Evolutionary conservation across 768 basidiomycete genomes (phyloP), one percentile per base, ranked within the genome.

Genomic region (Omphalotus guepiniiformis): DNA sequence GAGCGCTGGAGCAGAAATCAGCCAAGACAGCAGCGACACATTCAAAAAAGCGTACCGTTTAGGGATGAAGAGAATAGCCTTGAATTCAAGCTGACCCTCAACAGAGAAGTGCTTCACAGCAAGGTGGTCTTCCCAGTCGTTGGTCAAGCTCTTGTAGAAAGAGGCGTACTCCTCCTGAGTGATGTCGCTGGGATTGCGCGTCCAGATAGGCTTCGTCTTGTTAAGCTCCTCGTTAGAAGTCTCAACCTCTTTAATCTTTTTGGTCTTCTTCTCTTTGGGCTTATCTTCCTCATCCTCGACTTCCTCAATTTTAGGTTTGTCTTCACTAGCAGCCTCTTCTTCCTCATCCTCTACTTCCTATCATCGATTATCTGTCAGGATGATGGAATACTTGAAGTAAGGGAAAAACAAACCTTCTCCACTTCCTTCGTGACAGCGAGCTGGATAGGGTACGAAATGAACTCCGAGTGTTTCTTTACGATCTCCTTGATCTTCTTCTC

Each of bases 131-230:
- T 99, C 96, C 96, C 96, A 99, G 71, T 99, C 96, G 69, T 99
- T 99, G 59, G 90, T 90, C 71, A 99, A 82, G 67, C 90, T 93
- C 83, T 99, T 99, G 84, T 99, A 99, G 83, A 99, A 99, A 27
- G 93, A 70, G 45, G 63, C 84, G 65, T 99, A 99, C 69, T 98
- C 96, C 61, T 99, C 96, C 18, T 76, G 54, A 26, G 84, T 88
- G 69, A 99, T 96, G 26, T 98, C 95, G 52, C 77, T 76, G 53
- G 96, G 96, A 71, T 97, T 97, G 64, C 96, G 90, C 51, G 95
- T 99, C 95, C 95, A 99, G 69, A 99, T 88, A 52, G 95, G 96
- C 76, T 99, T 99, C 53, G 93, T 97, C 84, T 97, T 98, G 88
- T 98, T 98, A 59, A 99, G 86, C 75, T 98, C 96, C 76, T 98